phyloP scores from a whole-genome alignment of 208 protist species.

The Wallacemonas sp. region DNA sequence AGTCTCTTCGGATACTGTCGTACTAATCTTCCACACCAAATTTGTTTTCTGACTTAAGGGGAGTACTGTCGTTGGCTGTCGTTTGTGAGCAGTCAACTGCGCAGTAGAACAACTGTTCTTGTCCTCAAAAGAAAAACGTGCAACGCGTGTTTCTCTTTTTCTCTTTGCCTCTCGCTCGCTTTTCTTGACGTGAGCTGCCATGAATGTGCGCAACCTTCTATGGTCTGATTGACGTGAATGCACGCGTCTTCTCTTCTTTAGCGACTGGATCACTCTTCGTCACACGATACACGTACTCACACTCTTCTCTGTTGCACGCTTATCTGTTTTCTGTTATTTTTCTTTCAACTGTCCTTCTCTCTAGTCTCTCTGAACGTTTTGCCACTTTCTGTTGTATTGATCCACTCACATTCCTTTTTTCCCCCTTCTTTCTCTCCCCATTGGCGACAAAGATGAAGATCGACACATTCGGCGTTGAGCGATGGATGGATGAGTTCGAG shows the following conservation, averaged over 20 bases:
- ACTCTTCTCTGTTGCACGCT: not conserved
- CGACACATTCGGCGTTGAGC: conserved; percentile 16
- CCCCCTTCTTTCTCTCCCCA: too few species aligned
- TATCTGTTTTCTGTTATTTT: conserved; percentile 19
- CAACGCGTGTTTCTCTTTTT: too few species aligned
- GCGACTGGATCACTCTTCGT: conserved; percentile 4
- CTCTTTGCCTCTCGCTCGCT: not conserved
- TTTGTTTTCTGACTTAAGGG: too few species aligned
- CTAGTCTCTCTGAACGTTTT: conserved; percentile 9
- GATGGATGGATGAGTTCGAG: conserved; percentile 19
- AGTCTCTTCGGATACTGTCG: too few species aligned
- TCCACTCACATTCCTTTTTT: too few species aligned
- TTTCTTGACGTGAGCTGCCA: not conserved
- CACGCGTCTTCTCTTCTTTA: conserved; percentile 22
- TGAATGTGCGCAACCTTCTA: too few species aligned
- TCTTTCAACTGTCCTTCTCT: conserved; percentile 11
- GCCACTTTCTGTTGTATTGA: conserved; percentile 11
- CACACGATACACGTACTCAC: too few species aligned
- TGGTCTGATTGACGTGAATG: conserved; percentile 18
- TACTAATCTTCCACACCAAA: too few species aligned
- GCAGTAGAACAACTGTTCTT: too few species aligned
- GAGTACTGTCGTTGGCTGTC: too few species aligned
- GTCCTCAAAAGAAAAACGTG: too few species aligned
- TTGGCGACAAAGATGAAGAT: conserved; percentile 15
- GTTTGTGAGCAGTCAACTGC: too few species aligned